Percentiles rank a stretch among this genome's conserved stretches.
phyloP scores from a whole-genome alignment of 192 early-diverging fungal genomes.

The Entomortierella parvispora region DNA sequence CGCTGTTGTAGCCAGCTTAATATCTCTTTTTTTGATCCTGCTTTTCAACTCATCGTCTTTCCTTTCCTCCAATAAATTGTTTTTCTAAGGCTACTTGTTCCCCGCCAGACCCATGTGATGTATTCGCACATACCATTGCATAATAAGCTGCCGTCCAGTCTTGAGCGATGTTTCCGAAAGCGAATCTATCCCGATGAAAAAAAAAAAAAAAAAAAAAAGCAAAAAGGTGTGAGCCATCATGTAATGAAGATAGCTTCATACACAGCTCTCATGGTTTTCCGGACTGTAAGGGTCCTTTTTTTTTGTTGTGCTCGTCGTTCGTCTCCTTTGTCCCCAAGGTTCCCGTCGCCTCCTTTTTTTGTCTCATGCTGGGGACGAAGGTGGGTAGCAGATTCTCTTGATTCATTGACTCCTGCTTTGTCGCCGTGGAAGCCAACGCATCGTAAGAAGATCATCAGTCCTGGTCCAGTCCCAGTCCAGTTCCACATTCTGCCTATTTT shows the following conservation, averaged over 20 bases:
- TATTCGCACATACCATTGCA: constrained; percentile 42
- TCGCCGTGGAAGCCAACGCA: not conserved
- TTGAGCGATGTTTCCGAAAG: constrained; percentile 42
- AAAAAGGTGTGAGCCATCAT: not conserved
- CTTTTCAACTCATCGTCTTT: not conserved
- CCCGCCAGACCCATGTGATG: not conserved
- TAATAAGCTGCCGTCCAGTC: constrained; percentile 45
- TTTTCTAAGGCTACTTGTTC: too few species aligned
- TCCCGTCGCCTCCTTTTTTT: too few species aligned
- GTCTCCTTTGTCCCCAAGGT: too few species aligned
- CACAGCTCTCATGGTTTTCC: too few species aligned
- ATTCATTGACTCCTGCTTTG: not conserved
- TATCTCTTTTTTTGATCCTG: too few species aligned
- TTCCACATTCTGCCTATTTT: too few species aligned
- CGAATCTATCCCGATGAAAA: constrained; percentile 19
- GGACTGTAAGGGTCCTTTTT: too few species aligned
- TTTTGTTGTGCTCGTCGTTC: too few species aligned
- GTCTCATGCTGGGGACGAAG: too few species aligned
- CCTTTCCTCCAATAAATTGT: not conserved
- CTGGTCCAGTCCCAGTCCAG: not conserved
- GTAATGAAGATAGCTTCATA: not conserved
- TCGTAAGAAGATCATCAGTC: not conserved
- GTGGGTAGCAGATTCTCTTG: not conserved
- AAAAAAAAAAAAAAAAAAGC: not conserved
- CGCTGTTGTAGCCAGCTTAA: too few species aligned